Percentiles rank a stretch among this genome's conserved stretches.
These are phyloP conservation scores for Colletotrichum chlorophyti DNA, from an alignment of 2,329 filamentous ascomycete genomes.

Conservation along the genomic window DNA sequence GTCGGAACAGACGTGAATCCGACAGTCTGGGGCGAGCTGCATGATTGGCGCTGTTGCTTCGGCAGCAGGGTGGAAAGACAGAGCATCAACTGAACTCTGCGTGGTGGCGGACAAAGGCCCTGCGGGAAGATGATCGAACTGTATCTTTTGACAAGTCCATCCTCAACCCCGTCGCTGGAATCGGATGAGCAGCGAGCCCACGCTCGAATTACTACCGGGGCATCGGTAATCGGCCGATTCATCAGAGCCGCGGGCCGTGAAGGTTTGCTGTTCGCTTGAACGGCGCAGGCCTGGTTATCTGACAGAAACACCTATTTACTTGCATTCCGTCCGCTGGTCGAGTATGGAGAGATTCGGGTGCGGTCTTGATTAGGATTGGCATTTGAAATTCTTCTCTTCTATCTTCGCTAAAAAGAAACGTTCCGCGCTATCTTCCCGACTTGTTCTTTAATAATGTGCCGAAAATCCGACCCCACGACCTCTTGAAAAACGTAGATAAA, in stretches of 20 bases:
- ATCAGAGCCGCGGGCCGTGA: too few species aligned
- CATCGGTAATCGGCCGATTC: too few species aligned
- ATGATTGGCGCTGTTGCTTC: constrained; percentile 1
- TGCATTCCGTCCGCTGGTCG: too few species aligned
- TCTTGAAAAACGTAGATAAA: background rate
- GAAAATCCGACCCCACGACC: background rate
- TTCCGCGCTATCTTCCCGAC: background rate
- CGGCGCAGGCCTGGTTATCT: too few species aligned
- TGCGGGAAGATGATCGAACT: background rate
- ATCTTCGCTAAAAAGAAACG: background rate
- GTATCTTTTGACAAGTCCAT: background rate
- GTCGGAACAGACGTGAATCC: constrained; percentile 10
- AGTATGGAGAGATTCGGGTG: too few species aligned
- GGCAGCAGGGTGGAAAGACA: background rate
- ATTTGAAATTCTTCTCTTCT: background rate
- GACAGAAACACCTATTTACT: too few species aligned
- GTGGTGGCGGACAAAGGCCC: constrained; percentile 5
- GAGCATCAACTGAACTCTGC: background rate
- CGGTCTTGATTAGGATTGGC: too few species aligned
- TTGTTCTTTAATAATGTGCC: background rate
- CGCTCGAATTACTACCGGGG: too few species aligned
- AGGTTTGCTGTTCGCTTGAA: too few species aligned
- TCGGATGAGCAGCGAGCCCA: background rate
- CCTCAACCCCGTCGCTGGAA: background rate
- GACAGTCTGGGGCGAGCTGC: constrained; percentile 6